These are phyloP conservation scores for Coniophora puteana DNA, from an alignment of 1,284 basidiomycete genomes.

Conservation along the genomic window DNA sequence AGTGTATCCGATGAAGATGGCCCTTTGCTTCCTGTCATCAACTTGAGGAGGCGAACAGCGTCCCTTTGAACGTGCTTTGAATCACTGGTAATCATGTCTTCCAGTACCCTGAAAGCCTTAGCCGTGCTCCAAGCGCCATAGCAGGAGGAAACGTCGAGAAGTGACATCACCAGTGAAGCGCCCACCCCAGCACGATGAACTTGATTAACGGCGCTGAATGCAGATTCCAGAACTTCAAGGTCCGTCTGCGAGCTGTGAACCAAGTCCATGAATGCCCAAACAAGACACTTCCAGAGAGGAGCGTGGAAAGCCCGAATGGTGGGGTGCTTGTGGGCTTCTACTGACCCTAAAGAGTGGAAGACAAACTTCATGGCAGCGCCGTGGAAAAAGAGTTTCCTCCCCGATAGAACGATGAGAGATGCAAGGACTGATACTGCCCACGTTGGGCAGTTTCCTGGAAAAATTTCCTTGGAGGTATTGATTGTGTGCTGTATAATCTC, in stretches of 20 bases:
- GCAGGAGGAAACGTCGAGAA: constrained; percentile 26
- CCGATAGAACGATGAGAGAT: constrained; percentile 47
- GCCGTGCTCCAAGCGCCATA: constrained; percentile 21
- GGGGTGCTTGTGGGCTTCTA: constrained; percentile 29
- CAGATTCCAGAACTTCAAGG: constrained; percentile 23
- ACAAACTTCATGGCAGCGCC: constrained; percentile 37
- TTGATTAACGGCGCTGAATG: constrained; percentile 40
- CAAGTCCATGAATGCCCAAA: constrained; percentile 45
- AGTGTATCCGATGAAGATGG: too few relatives aligned
- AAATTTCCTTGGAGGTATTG: too few relatives aligned
- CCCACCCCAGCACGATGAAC: constrained; percentile 40
- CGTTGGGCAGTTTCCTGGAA: constrained; percentile 27
- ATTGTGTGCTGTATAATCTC: too few relatives aligned
- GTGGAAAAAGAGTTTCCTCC: constrained; percentile 38
- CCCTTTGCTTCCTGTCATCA: constrained; percentile 32
- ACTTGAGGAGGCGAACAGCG: constrained; percentile 35
- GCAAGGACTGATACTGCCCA: constrained; percentile 37
- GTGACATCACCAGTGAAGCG: constrained; percentile 30
- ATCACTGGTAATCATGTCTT: constrained; percentile 33
- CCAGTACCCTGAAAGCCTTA: constrained; percentile 33
- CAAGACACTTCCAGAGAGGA: constrained; percentile 48
- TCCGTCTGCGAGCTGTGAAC: constrained; percentile 14
- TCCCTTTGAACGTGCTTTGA: constrained; percentile 29
- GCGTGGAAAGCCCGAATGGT: constrained; percentile 35
- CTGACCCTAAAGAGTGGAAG: constrained; percentile 29